Evolutionary conservation across 2,329 filamentous ascomycete species (phyloP), one percentile per base, ranked within the genome.

Genomic region (Microdochium bolleyi): DNA sequence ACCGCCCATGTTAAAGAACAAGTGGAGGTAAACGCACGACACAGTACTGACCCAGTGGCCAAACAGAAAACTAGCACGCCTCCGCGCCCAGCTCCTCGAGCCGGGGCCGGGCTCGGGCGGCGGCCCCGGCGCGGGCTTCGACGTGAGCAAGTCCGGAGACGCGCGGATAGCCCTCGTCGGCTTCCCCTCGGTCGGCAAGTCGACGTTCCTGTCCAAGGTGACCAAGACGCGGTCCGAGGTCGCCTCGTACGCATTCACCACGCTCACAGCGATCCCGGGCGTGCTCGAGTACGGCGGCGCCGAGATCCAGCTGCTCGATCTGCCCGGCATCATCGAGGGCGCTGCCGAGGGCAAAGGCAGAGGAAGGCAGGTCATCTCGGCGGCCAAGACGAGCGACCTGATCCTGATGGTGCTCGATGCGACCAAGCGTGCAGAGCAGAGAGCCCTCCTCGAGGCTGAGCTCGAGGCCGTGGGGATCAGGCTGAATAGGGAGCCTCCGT

Each of bases 141-240:
- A 92, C 66, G 94, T 99, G 44, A 94, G 88, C 69, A 99, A 99
- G 73, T 92, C 87, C 59, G 94, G 94, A 57, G 94, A 99, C 76
- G 94, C 94, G 14, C 85, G 94, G 64, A 97, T 99, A 72, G 91
- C 95, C 1, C 83, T 99, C 2, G 95, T 99, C 52, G 94, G 94
- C n/a, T 99, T 99, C 63, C 94, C 95, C 0, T 99, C 95, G 0
- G 94, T 99, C 51, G 94, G 94, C 68, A 99, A 99, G 75, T 99
- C 94, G 2, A 99, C 94, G 0, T 97, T 99, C 67, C 70, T 99
- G n/a, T 96, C 92, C 49, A 96, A 97, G 67, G 95, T 99, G 68
- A 99, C 94, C 50, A 97, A 96, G 74, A 99, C 95, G 38, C 91
- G 90, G 65, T 96, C 91, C 50, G 92, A 96, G 69, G 91, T 96